Evolutionary conservation across 1,284 basidiomycete species (phyloP).

Genomic region (Cutaneotrichosporon curvatum): DNA sequence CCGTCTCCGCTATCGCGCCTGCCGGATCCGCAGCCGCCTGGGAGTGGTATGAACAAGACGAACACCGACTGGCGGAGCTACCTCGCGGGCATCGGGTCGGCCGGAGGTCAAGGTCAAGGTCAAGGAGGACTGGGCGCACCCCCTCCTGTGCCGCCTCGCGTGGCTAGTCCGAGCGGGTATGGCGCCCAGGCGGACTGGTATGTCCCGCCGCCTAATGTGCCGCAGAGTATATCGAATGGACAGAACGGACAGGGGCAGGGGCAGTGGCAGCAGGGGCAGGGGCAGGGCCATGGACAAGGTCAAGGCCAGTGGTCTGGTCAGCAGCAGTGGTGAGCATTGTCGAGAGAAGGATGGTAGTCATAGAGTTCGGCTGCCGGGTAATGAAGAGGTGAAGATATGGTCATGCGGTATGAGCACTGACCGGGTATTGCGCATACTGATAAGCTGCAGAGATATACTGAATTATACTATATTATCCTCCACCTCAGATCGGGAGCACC

Average conservation of each 20-base stretch:
- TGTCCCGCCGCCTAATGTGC: background rate
- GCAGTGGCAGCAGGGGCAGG: background rate
- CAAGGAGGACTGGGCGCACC: background rate
- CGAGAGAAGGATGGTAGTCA: too few species aligned
- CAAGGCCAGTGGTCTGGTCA: too few species aligned
- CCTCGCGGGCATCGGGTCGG: conserved; percentile 12
- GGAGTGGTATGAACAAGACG: background rate
- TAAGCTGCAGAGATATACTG: too few species aligned
- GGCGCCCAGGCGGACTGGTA: background rate
- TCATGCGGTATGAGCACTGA: too few species aligned
- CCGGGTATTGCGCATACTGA: too few species aligned
- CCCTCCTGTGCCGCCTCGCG: background rate
- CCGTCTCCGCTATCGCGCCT: background rate
- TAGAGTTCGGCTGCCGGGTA: too few species aligned
- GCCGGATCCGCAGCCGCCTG: background rate
- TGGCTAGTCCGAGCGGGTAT: background rate
- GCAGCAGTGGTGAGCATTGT: too few species aligned
- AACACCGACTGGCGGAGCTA: conserved; percentile 36
- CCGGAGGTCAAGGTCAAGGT: background rate
- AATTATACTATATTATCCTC: too few species aligned
- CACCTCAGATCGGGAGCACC: too few species aligned
- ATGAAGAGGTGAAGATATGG: too few species aligned
- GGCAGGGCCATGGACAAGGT: too few species aligned
- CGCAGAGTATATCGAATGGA: background rate
- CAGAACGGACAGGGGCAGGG: background rate